Conservation (phyloP, 805 yeast species). For the Tetrapisispora pingtungensis region DNA sequence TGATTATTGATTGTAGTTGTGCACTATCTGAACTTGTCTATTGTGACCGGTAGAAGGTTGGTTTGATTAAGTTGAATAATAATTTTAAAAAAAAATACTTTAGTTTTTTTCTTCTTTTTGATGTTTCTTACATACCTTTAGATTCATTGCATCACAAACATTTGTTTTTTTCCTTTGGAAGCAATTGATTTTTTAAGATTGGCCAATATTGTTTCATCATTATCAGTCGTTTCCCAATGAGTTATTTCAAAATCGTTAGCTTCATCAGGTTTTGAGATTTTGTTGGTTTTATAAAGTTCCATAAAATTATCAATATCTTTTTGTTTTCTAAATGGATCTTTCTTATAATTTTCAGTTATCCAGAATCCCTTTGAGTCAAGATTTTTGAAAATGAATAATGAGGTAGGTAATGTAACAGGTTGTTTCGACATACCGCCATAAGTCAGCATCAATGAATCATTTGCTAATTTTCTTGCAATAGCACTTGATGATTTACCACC, state of each 20-base stretch:
- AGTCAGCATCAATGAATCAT: slow-evolving; percentile 70
- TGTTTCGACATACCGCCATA: slow-evolving; percentile 97
- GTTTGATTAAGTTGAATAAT: no score
- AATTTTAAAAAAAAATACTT: no score
- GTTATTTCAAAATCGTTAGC: slow-evolving; percentile 32
- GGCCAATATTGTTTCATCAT: slow-evolving; percentile 33
- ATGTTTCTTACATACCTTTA: no score
- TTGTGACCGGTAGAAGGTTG: no score
- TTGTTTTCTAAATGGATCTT: slow-evolving; percentile 50
- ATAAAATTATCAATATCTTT: slow-evolving; percentile 46
- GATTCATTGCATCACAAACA: slow-evolving; percentile 26
- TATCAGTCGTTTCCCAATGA: slow-evolving; percentile 24
- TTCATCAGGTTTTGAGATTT: slow-evolving; percentile 37
- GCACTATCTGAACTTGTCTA: no score
- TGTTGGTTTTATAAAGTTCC: slow-evolving; percentile 48
- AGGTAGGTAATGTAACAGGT: slow-evolving; percentile 87
- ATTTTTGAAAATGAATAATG: slow-evolving; percentile 82
- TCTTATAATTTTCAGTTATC: slow-evolving; percentile 63
- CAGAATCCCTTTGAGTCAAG: slow-evolving; percentile 83
- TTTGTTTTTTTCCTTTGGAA: slow-evolving; percentile 26
- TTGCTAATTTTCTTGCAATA: slow-evolving; percentile 70
- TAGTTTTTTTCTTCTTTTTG: no score
- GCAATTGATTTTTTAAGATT: slow-evolving; percentile 37
- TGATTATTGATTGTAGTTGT: no score
- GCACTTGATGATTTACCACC: slow-evolving; percentile 83